Conservation (phyloP, 176 grass and related monocot genomes). For the Rhipidocladum racemiflorum region DNA sequence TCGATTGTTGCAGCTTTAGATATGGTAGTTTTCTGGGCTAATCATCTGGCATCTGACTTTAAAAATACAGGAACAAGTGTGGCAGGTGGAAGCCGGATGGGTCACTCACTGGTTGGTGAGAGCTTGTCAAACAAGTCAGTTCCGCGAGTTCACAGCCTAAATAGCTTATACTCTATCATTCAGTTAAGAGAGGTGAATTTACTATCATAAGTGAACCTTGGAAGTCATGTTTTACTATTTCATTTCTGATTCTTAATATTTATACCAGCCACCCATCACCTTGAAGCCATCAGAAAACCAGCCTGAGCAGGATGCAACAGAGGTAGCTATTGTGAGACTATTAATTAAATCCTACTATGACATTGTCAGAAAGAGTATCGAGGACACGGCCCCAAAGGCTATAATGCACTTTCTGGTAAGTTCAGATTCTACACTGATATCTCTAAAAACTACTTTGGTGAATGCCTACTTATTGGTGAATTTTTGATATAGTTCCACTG, state of each 20-base stretch:
- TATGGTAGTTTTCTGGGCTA: background rate
- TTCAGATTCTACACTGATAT: slow-evolving; percentile 15
- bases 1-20: background rate
- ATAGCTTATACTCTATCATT: slow-evolving; percentile 49
- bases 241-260: slow-evolving; percentile 33
- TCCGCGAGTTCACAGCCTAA: slow-evolving; percentile 35
- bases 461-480: background rate
- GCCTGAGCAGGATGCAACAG: slow-evolving; percentile 61
- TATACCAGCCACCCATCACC: slow-evolving; percentile 62
- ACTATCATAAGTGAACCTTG: slow-evolving; percentile 7
- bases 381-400: slow-evolving; percentile 82
- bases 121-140: slow-evolving; percentile 38
- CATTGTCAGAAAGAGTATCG: slow-evolving; percentile 87
- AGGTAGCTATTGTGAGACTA: slow-evolving; percentile 74
- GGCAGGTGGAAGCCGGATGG: slow-evolving; percentile 47
- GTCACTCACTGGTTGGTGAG: slow-evolving; percentile 39
- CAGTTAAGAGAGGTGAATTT: slow-evolving; percentile 72
- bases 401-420: slow-evolving; percentile 97
- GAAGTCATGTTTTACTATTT: slow-evolving; percentile 3
- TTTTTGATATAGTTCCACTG: background rate
- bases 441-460: slow-evolving; percentile 16
- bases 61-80: slow-evolving; percentile 33
- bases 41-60: slow-evolving; percentile 15
- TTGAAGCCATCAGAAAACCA: slow-evolving; percentile 79
- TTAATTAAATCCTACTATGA: slow-evolving; percentile 93